These are phyloP conservation scores for Brassica napus DNA, from an alignment of 345 rosid genomes.

Conservation along the genomic window DNA sequence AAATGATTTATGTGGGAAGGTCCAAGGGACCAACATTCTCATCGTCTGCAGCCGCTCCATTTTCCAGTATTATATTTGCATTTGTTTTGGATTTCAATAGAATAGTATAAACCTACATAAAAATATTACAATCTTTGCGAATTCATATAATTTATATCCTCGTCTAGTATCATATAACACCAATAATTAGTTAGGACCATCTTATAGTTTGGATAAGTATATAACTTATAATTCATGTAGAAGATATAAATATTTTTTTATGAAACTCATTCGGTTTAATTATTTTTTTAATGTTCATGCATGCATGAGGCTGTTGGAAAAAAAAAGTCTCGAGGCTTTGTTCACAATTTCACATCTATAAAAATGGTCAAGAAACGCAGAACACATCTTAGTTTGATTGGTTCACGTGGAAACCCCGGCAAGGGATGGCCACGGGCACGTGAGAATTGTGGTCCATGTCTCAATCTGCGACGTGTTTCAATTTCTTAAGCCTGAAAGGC, in stretches of 20 bases:
- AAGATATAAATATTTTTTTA: too few species aligned
- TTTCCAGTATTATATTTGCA: conserved; percentile 9
- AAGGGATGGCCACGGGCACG: conserved; percentile 41
- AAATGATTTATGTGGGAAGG: conserved; percentile 9
- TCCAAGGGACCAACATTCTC: conserved; percentile 42
- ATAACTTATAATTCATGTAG: neutral
- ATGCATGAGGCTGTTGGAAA: neutral
- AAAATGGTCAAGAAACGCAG: conserved; percentile 26
- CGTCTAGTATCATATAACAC: conserved; percentile 4
- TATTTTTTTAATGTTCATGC: neutral
- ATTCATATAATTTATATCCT: neutral
- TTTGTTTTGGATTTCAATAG: neutral
- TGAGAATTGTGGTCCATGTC: conserved; percentile 42
- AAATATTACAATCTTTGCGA: conserved; percentile 5
- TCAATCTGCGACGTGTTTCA: conserved; percentile 18
- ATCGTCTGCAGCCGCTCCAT: conserved; percentile 28
- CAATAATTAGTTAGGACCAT: neutral
- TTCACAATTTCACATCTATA: neutral
- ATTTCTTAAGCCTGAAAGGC: conserved; percentile 21
- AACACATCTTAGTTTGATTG: conserved; percentile 11
- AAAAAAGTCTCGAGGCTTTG: too few species aligned
- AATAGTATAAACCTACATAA: neutral
- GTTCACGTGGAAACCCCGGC: conserved; percentile 37
- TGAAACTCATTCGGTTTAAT: neutral
- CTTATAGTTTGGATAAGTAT: neutral